phyloP scores from a whole-genome alignment of 306 rosid species.

The Glycine tomentella region DNA sequence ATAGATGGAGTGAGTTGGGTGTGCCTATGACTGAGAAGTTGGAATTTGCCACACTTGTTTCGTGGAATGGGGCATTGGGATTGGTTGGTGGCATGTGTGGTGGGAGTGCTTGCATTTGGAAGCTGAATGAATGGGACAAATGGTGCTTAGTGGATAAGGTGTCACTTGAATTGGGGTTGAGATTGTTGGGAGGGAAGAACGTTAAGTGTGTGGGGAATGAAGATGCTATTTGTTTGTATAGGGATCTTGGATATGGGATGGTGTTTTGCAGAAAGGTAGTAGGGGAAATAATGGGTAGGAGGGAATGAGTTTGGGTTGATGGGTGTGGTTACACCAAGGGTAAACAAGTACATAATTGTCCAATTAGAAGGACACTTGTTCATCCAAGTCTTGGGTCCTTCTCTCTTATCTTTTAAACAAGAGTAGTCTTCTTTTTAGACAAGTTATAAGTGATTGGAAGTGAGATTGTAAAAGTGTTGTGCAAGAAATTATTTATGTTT shows the following conservation, averaged over 20 bases:
- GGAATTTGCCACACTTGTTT: constrained; percentile 69
- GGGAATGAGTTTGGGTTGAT: constrained; percentile 85
- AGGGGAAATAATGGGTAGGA: background rate
- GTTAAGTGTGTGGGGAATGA: constrained; percentile 69
- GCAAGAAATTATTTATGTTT: no score
- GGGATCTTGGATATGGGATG: constrained; percentile 70
- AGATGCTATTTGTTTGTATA: constrained; percentile 61
- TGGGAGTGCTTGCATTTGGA: constrained; percentile 66
- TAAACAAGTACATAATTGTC: constrained; percentile 52
- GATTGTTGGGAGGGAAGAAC: constrained; percentile 53
- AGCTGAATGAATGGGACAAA: constrained; percentile 49
- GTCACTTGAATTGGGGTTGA: constrained; percentile 62
- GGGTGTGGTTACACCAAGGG: constrained; percentile 59
- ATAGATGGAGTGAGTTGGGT: constrained; percentile 63
- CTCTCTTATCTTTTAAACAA: no score
- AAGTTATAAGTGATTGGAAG: no score
- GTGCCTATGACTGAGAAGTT: constrained; percentile 76
- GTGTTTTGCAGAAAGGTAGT: constrained; percentile 55
- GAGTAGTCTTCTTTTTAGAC: no score
- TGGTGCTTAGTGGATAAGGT: constrained; percentile 70
- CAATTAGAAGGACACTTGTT: constrained; percentile 67
- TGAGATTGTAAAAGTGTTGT: no score
- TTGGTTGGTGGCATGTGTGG: constrained; percentile 65
- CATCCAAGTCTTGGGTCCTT: constrained; percentile 63
- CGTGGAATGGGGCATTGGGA: constrained; percentile 53